These are phyloP conservation scores for Xylaria sp. DNA, from an alignment of 2,329 filamentous ascomycete genomes.

Conservation along the genomic window DNA sequence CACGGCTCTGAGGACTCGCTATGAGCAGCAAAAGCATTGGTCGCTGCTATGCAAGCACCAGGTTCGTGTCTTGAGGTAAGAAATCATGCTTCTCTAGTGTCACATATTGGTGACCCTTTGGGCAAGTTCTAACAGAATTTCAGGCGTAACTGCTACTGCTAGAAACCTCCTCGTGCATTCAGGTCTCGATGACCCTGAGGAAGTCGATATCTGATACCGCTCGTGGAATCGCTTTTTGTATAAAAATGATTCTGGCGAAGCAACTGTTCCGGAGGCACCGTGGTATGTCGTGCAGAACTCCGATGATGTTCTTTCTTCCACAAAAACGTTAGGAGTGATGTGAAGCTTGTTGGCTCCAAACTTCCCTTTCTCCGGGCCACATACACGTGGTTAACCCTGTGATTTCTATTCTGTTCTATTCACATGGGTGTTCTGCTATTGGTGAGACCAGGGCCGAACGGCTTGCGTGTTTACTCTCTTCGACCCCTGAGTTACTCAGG, in stretches of 20 bases:
- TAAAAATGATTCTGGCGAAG: neutral
- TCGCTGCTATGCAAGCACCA: too few species aligned
- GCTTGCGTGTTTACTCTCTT: too few species aligned
- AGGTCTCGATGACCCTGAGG: neutral
- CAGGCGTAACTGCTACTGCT: neutral
- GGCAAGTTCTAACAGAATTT: neutral
- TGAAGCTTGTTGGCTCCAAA: neutral
- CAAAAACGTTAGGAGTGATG: neutral
- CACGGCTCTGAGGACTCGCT: too few species aligned
- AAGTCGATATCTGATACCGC: neutral
- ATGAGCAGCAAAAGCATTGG: too few species aligned
- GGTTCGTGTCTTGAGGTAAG: too few species aligned
- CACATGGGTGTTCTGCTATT: too few species aligned
- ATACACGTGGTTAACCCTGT: neutral
- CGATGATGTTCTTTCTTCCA: neutral
- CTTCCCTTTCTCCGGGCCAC: neutral
- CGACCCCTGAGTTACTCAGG: too few species aligned
- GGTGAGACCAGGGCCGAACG: too few species aligned
- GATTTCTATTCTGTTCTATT: neutral
- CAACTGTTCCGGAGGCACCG: neutral
- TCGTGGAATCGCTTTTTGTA: neutral
- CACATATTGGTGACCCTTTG: too few species aligned
- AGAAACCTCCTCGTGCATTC: neutral
- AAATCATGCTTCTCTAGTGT: too few species aligned
- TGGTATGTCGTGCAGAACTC: neutral